Evolutionary conservation across 176 grass and related monocot genomes (phyloP), one percentile per base, ranked within the genome.

Genomic region (Echinochloa phyllopogon): DNA sequence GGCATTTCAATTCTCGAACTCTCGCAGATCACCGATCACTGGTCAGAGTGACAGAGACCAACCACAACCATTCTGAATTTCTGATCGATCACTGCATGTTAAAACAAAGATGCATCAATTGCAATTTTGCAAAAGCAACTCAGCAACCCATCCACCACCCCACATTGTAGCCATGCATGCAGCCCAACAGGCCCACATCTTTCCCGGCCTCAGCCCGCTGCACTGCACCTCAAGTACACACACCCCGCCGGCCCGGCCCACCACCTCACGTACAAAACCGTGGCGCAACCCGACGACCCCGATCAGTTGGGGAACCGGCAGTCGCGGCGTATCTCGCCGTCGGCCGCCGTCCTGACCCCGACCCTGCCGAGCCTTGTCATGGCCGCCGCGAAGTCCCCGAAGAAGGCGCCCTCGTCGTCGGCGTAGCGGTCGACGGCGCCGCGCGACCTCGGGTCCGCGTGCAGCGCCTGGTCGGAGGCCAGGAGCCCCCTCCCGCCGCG

Each of bases 381-480:
- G 1, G 88, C 91, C 6, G 74, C 37, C 38, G 50, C 58, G 81
- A 93, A 93, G 20, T 83, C 88, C 23, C 40, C 2, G 71, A 90
- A 90, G 82, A 90, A 93, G 57, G 82, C 76, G 52, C 1, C 52
- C 75, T 93, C 64, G 82, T 90, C 84, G 1, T 15, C 78, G 44
- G 91, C 88, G 40, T 90, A 90, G 52, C 81, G 52, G n/a, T 88
- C 79, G 21, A 93, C 91, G 8, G 85, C 68, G 77, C 17, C 72
- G 62, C 56, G 86, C 3, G 91, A 91, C 45, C 94, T 66, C 10
- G 65, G 41, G 85, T 97, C 89, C 20, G 82, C 25, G 83, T 86
- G 75, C 23, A 97, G 89, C 51, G 56, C 24, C 82, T 97, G 94
- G 51, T 97, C 94, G 6, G 91, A 93, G n/a, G 44, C 73, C 48